Evolutionary conservation across 78 protist species (phyloP).

Genomic region (Dictyostelium brefeldianum): DNA sequence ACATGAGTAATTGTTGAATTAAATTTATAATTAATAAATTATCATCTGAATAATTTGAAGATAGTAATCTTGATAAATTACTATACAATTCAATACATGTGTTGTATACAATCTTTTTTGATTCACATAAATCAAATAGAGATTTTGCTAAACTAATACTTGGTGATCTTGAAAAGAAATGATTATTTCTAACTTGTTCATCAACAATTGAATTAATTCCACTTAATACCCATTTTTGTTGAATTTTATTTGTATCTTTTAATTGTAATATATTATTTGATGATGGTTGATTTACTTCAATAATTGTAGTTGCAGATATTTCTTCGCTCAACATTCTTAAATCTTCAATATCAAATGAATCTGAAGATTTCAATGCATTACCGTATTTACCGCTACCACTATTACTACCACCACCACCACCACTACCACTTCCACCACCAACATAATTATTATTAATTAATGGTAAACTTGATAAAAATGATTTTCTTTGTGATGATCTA

Average conservation of each 20-base stretch:
- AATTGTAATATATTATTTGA: background rate
- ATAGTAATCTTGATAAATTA: conserved; percentile 42
- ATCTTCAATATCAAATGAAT: conserved; percentile 7
- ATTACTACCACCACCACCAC: too few species aligned
- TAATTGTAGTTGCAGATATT: background rate
- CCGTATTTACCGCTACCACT: background rate
- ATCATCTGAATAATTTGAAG: conserved; percentile 43
- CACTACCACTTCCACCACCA: background rate
- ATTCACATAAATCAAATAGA: conserved; percentile 61
- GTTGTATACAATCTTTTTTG: conserved; percentile 40
- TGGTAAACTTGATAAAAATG: conserved; percentile 8
- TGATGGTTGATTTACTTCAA: background rate
- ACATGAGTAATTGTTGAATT: conserved; percentile 71
- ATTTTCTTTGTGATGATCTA: background rate
- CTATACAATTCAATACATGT: conserved; percentile 57
- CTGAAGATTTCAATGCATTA: background rate
- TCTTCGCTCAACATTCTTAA: background rate
- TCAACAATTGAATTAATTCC: conserved; percentile 29
- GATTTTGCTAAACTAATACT: conserved; percentile 62
- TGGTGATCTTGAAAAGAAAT: conserved; percentile 73
- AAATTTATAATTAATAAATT: conserved; percentile 55
- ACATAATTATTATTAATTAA: background rate
- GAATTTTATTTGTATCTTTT: background rate
- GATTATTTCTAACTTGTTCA: conserved; percentile 60
- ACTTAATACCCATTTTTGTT: conserved; percentile 37